These are phyloP conservation scores for Epichloe gansuensis DNA, from an alignment of 2,329 filamentous ascomycete species.

Conservation along the genomic window DNA sequence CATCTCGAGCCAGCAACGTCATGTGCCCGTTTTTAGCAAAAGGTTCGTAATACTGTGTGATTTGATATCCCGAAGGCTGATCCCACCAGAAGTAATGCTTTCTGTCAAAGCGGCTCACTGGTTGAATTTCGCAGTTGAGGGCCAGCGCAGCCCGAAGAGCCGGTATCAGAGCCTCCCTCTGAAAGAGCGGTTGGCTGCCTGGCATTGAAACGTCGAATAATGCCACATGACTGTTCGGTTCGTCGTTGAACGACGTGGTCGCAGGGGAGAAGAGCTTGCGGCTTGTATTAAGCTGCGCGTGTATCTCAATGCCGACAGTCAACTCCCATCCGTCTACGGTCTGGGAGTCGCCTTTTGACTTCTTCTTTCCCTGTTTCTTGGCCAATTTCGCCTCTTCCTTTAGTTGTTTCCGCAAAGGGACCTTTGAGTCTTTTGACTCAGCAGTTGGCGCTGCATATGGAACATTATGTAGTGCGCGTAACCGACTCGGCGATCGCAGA, in stretches of 20 bases:
- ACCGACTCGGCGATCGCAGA: background rate
- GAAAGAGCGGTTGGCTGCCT: slow-evolving; percentile 78
- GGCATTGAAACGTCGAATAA: slow-evolving; percentile 84
- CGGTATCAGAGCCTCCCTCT: slow-evolving; percentile 70
- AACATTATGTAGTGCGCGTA: background rate
- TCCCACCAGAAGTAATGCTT: slow-evolving; percentile 99
- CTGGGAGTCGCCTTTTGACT: slow-evolving; percentile 34
- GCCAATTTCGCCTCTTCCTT: slow-evolving; percentile 60
- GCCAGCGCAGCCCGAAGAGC: slow-evolving; percentile 84
- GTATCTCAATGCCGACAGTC: slow-evolving; percentile 93
- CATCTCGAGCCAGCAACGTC: slow-evolving; percentile 61
- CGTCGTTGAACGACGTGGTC: slow-evolving; percentile 49
- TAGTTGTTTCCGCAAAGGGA: slow-evolving; percentile 57
- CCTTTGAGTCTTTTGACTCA: slow-evolving; percentile 11
- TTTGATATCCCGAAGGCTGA: slow-evolving; percentile 91
- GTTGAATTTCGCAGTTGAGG: slow-evolving; percentile 67
- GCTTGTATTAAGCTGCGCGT: slow-evolving; percentile 84
- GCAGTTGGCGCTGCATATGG: slow-evolving; percentile 9
- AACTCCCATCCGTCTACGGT: slow-evolving; percentile 69
- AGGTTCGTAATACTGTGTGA: slow-evolving; percentile 84
- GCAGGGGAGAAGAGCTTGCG: slow-evolving; percentile 81
- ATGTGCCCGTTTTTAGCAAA: slow-evolving; percentile 60
- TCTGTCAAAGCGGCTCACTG: slow-evolving; percentile 73
- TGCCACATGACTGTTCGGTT: slow-evolving; percentile 77
- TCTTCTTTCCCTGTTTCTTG: slow-evolving; percentile 48